Evolutionary conservation across 1,284 basidiomycete species (phyloP).

Genomic region (Cutaneotrichosporon sp.): DNA sequence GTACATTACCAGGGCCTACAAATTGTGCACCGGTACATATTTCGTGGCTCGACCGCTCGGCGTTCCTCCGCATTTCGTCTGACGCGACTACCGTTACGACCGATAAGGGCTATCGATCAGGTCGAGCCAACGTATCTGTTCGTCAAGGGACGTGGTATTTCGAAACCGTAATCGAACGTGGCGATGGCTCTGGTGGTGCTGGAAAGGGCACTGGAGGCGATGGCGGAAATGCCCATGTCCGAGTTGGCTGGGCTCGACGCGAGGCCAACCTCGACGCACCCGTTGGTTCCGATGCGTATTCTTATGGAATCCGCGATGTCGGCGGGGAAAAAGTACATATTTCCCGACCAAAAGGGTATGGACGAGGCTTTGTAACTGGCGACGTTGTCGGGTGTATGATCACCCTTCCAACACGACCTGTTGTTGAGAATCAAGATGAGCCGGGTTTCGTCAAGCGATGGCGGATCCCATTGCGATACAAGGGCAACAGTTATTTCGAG

Average conservation of each 20-base stretch:
- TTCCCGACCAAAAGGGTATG: conserved; percentile 76
- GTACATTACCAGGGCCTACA: conserved; percentile 43
- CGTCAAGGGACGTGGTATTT: conserved; percentile 92
- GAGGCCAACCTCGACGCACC: conserved; percentile 92
- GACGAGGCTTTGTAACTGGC: conserved; percentile 68
- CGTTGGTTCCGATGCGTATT: conserved; percentile 89
- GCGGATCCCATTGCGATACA: conserved; percentile 88
- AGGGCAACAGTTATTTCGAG: conserved; percentile 96
- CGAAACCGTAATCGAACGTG: conserved; percentile 77
- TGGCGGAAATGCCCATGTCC: conserved; percentile 63
- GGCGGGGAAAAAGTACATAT: conserved; percentile 86
- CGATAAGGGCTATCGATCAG: conserved; percentile 86
- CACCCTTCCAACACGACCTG: conserved; percentile 65
- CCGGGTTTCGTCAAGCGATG: conserved; percentile 73
- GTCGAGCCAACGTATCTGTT: conserved; percentile 82
- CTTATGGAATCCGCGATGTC: conserved; percentile 86
- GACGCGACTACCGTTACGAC: conserved; percentile 76
- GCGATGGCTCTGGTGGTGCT: conserved; percentile 57
- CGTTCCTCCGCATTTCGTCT: conserved; percentile 69
- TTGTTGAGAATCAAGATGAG: conserved; percentile 60
- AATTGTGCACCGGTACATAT: conserved; percentile 48
- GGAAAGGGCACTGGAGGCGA: conserved; percentile 50
- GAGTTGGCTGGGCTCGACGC: conserved; percentile 86
- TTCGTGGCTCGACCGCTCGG: conserved; percentile 57
- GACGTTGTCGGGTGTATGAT: conserved; percentile 80